Conservation (phyloP, 2,329 filamentous ascomycete genomes). For the Pseudogymnoascus verrucosus region DNA sequence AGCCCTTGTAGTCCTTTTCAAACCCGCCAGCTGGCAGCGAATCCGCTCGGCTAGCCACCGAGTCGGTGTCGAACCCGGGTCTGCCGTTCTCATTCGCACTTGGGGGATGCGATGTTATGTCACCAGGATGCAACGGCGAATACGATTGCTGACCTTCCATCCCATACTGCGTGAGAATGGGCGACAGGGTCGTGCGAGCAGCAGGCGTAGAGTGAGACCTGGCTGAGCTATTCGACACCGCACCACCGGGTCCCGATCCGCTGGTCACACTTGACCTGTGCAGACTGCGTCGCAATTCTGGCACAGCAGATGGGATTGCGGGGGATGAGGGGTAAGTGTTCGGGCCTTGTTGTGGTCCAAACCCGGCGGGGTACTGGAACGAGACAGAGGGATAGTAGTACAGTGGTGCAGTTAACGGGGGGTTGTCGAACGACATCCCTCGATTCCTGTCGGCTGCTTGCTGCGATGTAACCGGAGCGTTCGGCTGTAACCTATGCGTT, state of each 20-base stretch:
- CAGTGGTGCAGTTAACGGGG: slow-evolving; percentile 50
- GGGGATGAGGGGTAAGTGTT: slow-evolving; percentile 51
- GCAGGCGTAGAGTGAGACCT: slow-evolving; percentile 62
- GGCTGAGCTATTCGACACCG: slow-evolving; percentile 45
- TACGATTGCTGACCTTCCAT: not conserved
- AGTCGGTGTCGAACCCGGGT: not conserved
- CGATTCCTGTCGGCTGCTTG: slow-evolving; percentile 43
- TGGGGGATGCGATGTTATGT: slow-evolving; percentile 5
- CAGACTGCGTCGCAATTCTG: slow-evolving; percentile 50
- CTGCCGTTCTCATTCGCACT: not conserved
- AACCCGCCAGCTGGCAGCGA: slow-evolving; percentile 16
- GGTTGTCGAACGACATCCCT: slow-evolving; percentile 56
- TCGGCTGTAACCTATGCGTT: slow-evolving; percentile 29
- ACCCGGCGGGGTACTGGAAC: slow-evolving; percentile 33
- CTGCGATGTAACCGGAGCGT: slow-evolving; percentile 27
- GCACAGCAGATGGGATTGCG: slow-evolving; percentile 34
- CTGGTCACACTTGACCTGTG: slow-evolving; percentile 45
- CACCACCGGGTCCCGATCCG: slow-evolving; percentile 35
- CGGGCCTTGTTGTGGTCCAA: slow-evolving; percentile 42
- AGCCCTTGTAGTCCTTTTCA: slow-evolving; percentile 27
- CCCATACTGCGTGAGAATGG: not conserved
- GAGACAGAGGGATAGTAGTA: slow-evolving; percentile 39
- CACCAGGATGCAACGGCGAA: slow-evolving; percentile 20
- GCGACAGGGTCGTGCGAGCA: slow-evolving; percentile 26
- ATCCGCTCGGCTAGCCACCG: not conserved